These are phyloP conservation scores for Aspergillus chevalieri DNA, from an alignment of 2,329 filamentous ascomycete genomes.

Conservation along the genomic window DNA sequence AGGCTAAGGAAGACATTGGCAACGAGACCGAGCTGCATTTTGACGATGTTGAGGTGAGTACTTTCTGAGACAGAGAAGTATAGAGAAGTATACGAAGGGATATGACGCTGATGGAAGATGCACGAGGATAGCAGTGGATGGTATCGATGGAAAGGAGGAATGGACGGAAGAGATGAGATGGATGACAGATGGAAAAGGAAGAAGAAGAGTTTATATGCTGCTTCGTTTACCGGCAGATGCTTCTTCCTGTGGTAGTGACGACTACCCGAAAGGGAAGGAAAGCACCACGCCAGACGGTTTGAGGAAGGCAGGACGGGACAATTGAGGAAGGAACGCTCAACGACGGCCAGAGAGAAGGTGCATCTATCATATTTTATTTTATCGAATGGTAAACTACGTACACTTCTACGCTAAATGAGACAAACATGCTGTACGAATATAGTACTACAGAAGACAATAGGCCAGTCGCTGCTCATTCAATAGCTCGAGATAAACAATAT, in stretches of 20 bases:
- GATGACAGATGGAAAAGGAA: background rate
- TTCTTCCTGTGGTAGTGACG: background rate
- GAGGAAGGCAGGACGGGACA: background rate
- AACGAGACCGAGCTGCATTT: constrained; percentile 1
- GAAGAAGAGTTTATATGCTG: background rate
- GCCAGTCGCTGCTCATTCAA: too few species aligned
- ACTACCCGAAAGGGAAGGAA: background rate
- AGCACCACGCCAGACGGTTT: background rate
- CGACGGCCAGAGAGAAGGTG: too few species aligned
- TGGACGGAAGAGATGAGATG: background rate
- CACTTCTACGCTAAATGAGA: too few species aligned
- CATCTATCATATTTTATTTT: too few species aligned
- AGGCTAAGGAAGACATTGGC: constrained; percentile 6
- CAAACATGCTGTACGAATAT: too few species aligned
- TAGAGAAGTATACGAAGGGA: background rate
- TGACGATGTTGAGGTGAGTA: background rate
- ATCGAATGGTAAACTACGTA: too few species aligned
- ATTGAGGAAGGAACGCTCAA: too few species aligned
- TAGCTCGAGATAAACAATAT: too few species aligned
- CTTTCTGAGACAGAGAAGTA: background rate
- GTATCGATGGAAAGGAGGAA: background rate
- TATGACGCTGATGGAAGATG: background rate
- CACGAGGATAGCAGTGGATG: background rate
- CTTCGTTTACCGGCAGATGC: background rate
- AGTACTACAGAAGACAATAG: too few species aligned